Evolutionary conservation across 1,284 basidiomycete genomes (phyloP), one percentile per base, ranked within the genome.

Genomic region (Marasmius oreades): DNA sequence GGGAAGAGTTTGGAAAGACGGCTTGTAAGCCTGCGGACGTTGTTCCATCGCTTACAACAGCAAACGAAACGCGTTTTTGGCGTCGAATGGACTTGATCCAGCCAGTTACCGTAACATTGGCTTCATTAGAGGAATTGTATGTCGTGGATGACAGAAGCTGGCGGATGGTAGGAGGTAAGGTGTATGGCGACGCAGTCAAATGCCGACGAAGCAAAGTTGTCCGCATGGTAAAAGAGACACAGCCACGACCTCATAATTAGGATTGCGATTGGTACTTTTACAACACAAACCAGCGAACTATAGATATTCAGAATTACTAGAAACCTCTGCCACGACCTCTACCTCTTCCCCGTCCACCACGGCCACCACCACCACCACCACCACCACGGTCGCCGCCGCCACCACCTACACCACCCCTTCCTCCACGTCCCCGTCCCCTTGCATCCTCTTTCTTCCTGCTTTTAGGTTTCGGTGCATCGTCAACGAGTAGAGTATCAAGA

Each of bases 401-500:
- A 39, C 78, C 66, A 12, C 67, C 62, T 16, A 62, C 64, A 16
- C 75, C 77, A 18, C 84, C 70, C 31, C 77, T 74, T 24, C 77
- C 62, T 12, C 82, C 79, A n/a, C 85, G 73, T 2, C 87, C 86
- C 1, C 88, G 74, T 0, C 86, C 88, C 34, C 87, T 75, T 1
- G 77, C 69, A 44, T 87, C 87, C 16, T 90, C 88, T 73, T 90
- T 90, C 73, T 92, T 92, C 66, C 86, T 80, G 66, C 86, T 88
- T 65, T 97, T 98, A 16, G 96, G 94, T 74, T 97, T 96, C 5
- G 96, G 96, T 31, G 95, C 93, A 70, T 99, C 97, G 71, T 99
- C 96, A 22, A 99, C 95, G 5, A 99, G 83, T 8, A 99, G 82
- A 5, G 95, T 98, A 73, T 99, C 96, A 57, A 99, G 79, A 0